Percentiles rank a stretch among this genome's conserved stretches.
Evolutionary conservation across 495 filamentous ascomycete species (phyloP).

Genomic region (Beverwykella pulmonaria): DNA sequence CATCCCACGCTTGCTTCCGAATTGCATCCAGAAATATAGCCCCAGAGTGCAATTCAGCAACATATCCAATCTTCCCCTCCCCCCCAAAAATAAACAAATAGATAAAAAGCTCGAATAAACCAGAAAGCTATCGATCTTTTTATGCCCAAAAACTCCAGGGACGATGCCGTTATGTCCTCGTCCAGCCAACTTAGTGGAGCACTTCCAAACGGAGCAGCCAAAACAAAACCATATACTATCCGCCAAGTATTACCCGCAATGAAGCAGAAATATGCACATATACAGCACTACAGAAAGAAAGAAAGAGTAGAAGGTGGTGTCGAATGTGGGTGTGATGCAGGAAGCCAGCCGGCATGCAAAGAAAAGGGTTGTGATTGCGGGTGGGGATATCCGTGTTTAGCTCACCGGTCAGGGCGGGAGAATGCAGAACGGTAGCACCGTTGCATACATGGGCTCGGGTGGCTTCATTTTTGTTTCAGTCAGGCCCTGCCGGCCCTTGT

Average conservation of each 20-base stretch:
- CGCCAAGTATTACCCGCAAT: not conserved
- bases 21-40: not conserved
- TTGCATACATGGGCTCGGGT: not conserved
- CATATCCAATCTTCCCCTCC: not conserved
- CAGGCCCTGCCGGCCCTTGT: not conserved
- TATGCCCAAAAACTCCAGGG: constrained; percentile 6
- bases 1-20: not conserved
- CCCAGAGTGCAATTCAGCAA: not conserved
- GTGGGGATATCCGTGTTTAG: not conserved
- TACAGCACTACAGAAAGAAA: not conserved
- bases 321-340: constrained; percentile 12
- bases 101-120: not conserved
- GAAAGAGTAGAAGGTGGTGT: not conserved
- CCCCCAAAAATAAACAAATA: not conserved
- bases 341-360: constrained; percentile 23
- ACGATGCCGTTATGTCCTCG: constrained; percentile 17
- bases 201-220: constrained; percentile 11
- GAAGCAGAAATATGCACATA: not conserved
- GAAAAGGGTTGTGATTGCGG: not conserved
- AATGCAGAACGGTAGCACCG: not conserved
- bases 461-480: not conserved
- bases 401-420: constrained; percentile 15
- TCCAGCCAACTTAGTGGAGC: constrained; percentile 6
- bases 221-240: constrained; percentile 3
- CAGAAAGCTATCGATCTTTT: constrained; percentile 19